Conservation (phyloP, 1,284 basidiomycete genomes). For the Paramarasmius palmivorus region DNA sequence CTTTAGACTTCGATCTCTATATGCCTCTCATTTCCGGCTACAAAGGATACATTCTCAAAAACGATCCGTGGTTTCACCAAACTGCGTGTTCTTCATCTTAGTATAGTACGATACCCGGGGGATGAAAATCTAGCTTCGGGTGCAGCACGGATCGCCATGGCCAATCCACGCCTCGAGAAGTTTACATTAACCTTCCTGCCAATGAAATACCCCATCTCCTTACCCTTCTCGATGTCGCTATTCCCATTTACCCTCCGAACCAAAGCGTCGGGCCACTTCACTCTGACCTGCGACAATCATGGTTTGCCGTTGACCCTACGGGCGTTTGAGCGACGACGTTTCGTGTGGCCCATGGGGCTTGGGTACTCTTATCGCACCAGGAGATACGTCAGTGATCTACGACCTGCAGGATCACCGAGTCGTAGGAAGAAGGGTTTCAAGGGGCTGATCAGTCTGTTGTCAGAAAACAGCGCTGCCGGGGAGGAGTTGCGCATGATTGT, state of each 20-base stretch:
- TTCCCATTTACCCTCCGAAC: slow-evolving; percentile 33
- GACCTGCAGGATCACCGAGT: slow-evolving; percentile 42
- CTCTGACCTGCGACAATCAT: slow-evolving; percentile 51
- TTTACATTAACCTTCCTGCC: slow-evolving; percentile 68
- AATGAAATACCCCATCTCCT: slow-evolving; percentile 39
- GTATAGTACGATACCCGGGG: slow-evolving; percentile 65
- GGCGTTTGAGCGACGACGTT: slow-evolving; percentile 34
- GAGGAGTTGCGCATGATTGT: slow-evolving; percentile 66
- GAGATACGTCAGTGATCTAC: slow-evolving; percentile 46
- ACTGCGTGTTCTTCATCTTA: slow-evolving; percentile 58
- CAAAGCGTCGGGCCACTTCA: slow-evolving; percentile 51
- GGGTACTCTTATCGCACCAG: slow-evolving; percentile 35
- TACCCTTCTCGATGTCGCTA: slow-evolving; percentile 39
- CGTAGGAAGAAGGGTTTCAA: slow-evolving; percentile 32
- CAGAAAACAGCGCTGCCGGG: slow-evolving; percentile 63
- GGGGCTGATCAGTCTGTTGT: slow-evolving; percentile 42
- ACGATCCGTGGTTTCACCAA: slow-evolving; percentile 58
- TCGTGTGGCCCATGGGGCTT: slow-evolving; percentile 43
- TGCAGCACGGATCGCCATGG: slow-evolving; percentile 59
- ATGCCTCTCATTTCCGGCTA: slow-evolving; percentile 8
- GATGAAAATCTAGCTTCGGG: slow-evolving; percentile 58
- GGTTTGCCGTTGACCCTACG: slow-evolving; percentile 40
- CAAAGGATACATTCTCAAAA: slow-evolving; percentile 53
- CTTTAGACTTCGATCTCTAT: background rate
- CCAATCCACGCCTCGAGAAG: slow-evolving; percentile 61